Conservation (phyloP, 208 protist genomes). For the Wallacemonas sp. region DNA sequence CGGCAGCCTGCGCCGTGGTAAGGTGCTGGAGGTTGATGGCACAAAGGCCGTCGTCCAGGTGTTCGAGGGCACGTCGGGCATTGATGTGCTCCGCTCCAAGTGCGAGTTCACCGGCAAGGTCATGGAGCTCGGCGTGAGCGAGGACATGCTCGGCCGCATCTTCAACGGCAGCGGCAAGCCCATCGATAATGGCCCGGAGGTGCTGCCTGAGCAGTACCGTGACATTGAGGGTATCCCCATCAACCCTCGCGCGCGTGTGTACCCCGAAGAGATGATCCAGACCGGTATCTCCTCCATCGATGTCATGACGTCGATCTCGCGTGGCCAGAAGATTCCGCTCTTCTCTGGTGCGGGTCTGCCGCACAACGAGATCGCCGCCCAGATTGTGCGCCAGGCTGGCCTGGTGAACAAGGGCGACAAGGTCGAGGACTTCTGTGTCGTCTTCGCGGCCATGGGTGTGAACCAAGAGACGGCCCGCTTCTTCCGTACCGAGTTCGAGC, state of each 20-base stretch:
- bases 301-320: slow-evolving; percentile 99
- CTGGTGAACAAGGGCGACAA: slow-evolving; percentile 95
- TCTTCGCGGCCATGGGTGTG: slow-evolving; percentile 99
- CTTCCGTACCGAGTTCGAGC: slow-evolving; percentile 99
- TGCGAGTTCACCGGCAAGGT: slow-evolving; percentile 99
- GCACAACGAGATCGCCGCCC: slow-evolving; percentile 99
- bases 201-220: slow-evolving; percentile 99
- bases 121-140: slow-evolving; percentile 98
- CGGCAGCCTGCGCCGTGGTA: slow-evolving; percentile 93
- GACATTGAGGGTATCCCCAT: slow-evolving; percentile 99
- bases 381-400: slow-evolving; percentile 99
- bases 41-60: slow-evolving; percentile 99
- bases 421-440: slow-evolving; percentile 99
- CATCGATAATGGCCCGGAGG: slow-evolving; percentile 97
- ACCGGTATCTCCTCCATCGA: slow-evolving; percentile 99
- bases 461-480: slow-evolving; percentile 99
- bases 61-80: slow-evolving; percentile 99
- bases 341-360: slow-evolving; percentile 99
- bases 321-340: slow-evolving; percentile 99
- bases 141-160: slow-evolving; percentile 99
- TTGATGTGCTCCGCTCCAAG: slow-evolving; percentile 96
- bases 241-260: slow-evolving; percentile 98
- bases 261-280: slow-evolving; percentile 99
- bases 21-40: slow-evolving; percentile 99
- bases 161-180: slow-evolving; percentile 99